These are phyloP conservation scores for Haematococcus sp. DNA, from an alignment of 139 green algal species.

Conservation along the genomic window DNA sequence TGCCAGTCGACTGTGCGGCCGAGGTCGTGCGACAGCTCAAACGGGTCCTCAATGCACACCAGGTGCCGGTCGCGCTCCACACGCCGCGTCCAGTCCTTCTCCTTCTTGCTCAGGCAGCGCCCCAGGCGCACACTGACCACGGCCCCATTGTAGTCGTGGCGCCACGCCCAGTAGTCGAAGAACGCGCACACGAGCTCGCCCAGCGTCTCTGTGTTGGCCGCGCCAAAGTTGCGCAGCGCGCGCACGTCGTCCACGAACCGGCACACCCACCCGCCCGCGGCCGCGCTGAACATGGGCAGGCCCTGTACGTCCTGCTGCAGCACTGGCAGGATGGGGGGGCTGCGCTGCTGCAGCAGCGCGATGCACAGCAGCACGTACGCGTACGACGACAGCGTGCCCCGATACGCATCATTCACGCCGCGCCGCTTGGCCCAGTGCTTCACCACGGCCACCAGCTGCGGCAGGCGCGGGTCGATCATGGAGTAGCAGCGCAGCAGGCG, in stretches of 20 bases:
- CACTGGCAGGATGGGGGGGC: slow-evolving; percentile 82
- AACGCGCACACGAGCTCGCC: slow-evolving; percentile 75
- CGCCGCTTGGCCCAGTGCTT: slow-evolving; percentile 93
- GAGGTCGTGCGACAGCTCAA: slow-evolving; percentile 88
- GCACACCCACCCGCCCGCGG: slow-evolving; percentile 58
- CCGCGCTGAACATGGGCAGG: neutral
- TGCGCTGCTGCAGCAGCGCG: slow-evolving; percentile 73
- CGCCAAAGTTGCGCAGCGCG: slow-evolving; percentile 63
- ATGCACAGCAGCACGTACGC: slow-evolving; percentile 93
- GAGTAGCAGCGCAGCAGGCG: slow-evolving; percentile 80
- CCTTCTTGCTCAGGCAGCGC: slow-evolving; percentile 66
- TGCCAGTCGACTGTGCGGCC: slow-evolving; percentile 33
- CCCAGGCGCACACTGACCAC: slow-evolving; percentile 78
- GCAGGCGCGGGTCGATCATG: slow-evolving; percentile 71
- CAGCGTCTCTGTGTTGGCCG: slow-evolving; percentile 75
- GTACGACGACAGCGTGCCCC: slow-evolving; percentile 89
- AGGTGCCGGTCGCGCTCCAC: slow-evolving; percentile 89
- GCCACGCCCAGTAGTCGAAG: slow-evolving; percentile 91
- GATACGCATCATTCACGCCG: slow-evolving; percentile 84
- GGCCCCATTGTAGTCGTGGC: slow-evolving; percentile 80
- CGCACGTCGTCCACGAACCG: slow-evolving; percentile 70
- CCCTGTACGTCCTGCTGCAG: slow-evolving; percentile 51
- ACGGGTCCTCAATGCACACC: slow-evolving; percentile 90
- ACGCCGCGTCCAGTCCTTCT: slow-evolving; percentile 89
- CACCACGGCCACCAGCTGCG: slow-evolving; percentile 75